These are phyloP conservation scores for Nosema bombycis DNA, from an alignment of 371 early-diverging fungal genomes.

Conservation along the genomic window DNA sequence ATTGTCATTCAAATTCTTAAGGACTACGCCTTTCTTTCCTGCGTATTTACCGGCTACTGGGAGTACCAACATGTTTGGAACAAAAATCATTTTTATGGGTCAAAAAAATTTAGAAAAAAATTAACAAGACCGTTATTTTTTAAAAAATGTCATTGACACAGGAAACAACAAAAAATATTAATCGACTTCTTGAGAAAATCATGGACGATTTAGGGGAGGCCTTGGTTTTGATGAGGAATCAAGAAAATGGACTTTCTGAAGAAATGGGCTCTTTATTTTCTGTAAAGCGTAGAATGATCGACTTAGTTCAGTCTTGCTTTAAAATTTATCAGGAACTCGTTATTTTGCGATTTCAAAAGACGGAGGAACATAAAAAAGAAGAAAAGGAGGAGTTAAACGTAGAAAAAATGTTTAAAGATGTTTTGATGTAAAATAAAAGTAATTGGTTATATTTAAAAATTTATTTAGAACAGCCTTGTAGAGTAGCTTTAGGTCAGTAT, in stretches of 20 bases:
- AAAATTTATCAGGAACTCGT: conserved; percentile 33
- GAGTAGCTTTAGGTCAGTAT: too few relatives aligned
- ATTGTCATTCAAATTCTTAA: conserved; percentile 49
- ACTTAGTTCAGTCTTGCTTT: neutral
- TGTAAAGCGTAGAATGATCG: conserved; percentile 17
- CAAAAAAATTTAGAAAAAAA: conserved; percentile 29
- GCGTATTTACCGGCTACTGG: conserved; percentile 59
- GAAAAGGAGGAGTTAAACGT: neutral
- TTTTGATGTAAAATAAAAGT: too few relatives aligned
- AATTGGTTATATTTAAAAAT: too few relatives aligned
- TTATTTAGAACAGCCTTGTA: too few relatives aligned
- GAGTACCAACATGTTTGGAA: conserved; percentile 54
- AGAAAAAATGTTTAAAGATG: neutral
- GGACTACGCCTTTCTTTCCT: conserved; percentile 60
- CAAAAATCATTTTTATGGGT: conserved; percentile 50
- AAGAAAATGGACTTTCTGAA: conserved; percentile 7
- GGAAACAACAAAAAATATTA: conserved; percentile 21
- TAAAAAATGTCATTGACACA: neutral
- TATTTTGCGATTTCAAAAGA: neutral
- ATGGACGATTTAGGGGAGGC: conserved; percentile 28
- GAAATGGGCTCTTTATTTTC: conserved; percentile 22
- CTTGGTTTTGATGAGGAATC: neutral
- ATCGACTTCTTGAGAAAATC: conserved; percentile 31
- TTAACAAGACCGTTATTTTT: neutral
- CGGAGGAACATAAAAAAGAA: neutral